Evolutionary conservation across 805 yeast species (phyloP), one percentile per base, ranked within the genome.

Genomic region (Saturnispora zaruensis): DNA sequence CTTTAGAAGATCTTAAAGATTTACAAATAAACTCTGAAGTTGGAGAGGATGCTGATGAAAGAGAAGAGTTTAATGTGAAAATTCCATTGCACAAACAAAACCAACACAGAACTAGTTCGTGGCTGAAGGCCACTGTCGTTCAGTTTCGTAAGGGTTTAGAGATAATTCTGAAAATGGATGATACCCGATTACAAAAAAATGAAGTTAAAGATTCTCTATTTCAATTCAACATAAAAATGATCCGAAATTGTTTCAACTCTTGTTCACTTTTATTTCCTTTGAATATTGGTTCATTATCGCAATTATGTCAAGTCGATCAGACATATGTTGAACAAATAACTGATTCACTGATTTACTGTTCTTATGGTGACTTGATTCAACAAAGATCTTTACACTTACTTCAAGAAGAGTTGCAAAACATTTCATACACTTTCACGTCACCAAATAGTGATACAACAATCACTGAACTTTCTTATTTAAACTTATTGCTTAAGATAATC

Each of bases 111-210:
- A 72, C 77, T 4, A 66, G 66, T 6, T 56, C 73, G 14, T 81
- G 87, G 87, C 59, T 79, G n/a, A 66, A 60, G 13, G 80, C 75
- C 0, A 78, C 84, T 0, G 63, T 75, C 4, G 57, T 62, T 16
- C 86, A 82, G 56, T 66, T 80, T 3, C 66, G 67, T 44, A 61
- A 71, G 16, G 78, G 82, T 0, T 51, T 82, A 5, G 61, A 66
- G 23, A 56, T 68, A 2, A 62, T 75, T 23, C 40, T 60, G 14
- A 56, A 54, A 18, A 44, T 67, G 1, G 54, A 50, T 16, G 44
- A 51, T 11, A 33, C 36, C 13, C 32, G 46, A 44, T 40, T 58
- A 5, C 57, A 59, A 1, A 66, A 68, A 32, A 46, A 51, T 5
- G 69, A 69, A 46, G 73, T 74, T 5, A 61, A 64, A 44, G 51